These are phyloP conservation scores for Fusarium longipes DNA, from an alignment of 2,329 filamentous ascomycete genomes.

Conservation along the genomic window DNA sequence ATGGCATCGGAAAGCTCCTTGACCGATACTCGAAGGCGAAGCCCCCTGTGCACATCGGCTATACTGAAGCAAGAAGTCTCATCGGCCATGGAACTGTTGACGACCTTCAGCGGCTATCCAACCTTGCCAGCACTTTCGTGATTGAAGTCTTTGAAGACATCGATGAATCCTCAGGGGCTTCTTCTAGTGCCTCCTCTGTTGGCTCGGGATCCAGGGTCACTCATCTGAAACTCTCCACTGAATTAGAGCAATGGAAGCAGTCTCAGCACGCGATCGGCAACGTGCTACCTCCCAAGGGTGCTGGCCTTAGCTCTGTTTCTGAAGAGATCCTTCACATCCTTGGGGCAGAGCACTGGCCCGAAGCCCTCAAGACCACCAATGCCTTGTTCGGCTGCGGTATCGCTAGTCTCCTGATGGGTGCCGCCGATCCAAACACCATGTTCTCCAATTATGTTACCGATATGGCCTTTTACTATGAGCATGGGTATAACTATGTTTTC, in stretches of 20 bases:
- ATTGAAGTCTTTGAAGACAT: slow-evolving; percentile 36
- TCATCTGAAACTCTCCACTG: slow-evolving; percentile 34
- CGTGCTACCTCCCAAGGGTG: slow-evolving; percentile 37
- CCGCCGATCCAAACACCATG: slow-evolving; percentile 38
- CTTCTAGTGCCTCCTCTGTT: slow-evolving; percentile 16
- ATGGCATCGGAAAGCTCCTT: slow-evolving; percentile 27
- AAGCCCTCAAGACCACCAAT: slow-evolving; percentile 40
- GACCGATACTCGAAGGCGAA: slow-evolving; percentile 12
- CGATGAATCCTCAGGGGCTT: slow-evolving; percentile 24
- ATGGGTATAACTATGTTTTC: slow-evolving; percentile 44
- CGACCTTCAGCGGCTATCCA: slow-evolving; percentile 30
- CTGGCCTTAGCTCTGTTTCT: slow-evolving; percentile 32
- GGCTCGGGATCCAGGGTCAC: slow-evolving; percentile 23
- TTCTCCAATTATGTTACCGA: slow-evolving; percentile 43
- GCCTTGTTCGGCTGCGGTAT: slow-evolving; percentile 41
- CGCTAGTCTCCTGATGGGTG: slow-evolving; percentile 41
- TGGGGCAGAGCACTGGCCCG: slow-evolving; percentile 37
- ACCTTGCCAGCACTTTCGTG: slow-evolving; percentile 33
- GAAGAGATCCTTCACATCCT: slow-evolving; percentile 23
- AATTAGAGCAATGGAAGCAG: slow-evolving; percentile 38
- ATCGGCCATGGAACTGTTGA: slow-evolving; percentile 31
- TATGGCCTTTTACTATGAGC: slow-evolving; percentile 43
- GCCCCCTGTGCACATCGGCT: slow-evolving; percentile 26
- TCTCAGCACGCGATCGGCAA: slow-evolving; percentile 37
- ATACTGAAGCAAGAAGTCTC: slow-evolving; percentile 37